Conservation (phyloP, 163 green algal species). For the Trebouxia gelatinosa region DNA sequence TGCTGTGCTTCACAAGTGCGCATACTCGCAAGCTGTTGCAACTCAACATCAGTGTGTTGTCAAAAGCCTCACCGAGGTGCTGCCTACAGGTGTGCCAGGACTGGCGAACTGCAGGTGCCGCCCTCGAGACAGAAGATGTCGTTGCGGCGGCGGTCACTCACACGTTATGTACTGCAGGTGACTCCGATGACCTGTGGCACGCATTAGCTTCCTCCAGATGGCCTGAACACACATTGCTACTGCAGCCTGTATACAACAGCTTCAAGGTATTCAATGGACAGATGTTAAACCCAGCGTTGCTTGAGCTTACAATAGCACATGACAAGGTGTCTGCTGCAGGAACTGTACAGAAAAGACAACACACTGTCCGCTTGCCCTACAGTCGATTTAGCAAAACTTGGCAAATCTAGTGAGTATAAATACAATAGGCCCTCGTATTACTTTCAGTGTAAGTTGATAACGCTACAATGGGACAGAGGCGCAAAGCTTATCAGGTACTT, state of each 20-base stretch:
- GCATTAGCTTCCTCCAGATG: neutral
- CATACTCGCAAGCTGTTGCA: neutral
- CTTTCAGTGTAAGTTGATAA: slow-evolving; percentile 8
- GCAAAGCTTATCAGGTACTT: neutral
- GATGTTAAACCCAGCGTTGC: too few relatives aligned
- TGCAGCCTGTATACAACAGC: neutral
- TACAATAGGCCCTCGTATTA: neutral
- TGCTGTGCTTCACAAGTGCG: neutral
- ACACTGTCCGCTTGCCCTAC: neutral
- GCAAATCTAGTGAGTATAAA: slow-evolving; percentile 1
- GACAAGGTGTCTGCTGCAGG: neutral
- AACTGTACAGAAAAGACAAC: neutral
- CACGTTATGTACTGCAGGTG: neutral
- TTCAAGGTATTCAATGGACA: neutral
- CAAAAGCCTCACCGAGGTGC: neutral
- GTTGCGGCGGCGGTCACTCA: neutral
- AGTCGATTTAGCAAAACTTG: neutral
- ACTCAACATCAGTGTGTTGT: neutral
- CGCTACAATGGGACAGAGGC: neutral
- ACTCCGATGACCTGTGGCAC: neutral
- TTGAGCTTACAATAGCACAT: neutral
- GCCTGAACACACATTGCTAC: neutral
- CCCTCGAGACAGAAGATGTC: too few relatives aligned
- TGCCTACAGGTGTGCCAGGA: neutral
- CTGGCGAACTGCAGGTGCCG: neutral